phyloP scores from a whole-genome alignment of 768 basidiomycete species.

The Lactifluus subvellereus region DNA sequence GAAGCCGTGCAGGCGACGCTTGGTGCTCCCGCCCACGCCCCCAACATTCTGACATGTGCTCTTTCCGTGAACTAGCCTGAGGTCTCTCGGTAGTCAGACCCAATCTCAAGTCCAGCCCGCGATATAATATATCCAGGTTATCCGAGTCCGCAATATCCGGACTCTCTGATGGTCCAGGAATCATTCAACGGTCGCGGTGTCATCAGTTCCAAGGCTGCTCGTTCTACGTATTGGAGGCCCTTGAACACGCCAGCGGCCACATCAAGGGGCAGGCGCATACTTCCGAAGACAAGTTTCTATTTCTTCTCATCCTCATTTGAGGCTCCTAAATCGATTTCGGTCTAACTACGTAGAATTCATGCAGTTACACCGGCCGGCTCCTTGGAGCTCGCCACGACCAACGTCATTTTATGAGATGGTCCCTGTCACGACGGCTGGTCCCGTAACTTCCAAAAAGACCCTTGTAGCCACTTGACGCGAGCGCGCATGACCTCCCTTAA shows the following conservation, averaged over 20 bases:
- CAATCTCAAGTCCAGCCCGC: too few relatives aligned
- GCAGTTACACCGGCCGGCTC: not conserved
- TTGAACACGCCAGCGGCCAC: not conserved
- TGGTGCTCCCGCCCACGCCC: too few relatives aligned
- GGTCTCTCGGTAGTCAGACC: too few relatives aligned
- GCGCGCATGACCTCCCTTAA: not conserved
- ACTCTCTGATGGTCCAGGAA: too few relatives aligned
- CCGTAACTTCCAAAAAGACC: not conserved
- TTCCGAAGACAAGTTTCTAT: not conserved
- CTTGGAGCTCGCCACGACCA: not conserved
- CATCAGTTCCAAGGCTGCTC: too few relatives aligned
- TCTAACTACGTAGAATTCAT: not conserved
- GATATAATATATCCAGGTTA: too few relatives aligned
- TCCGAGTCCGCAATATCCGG: too few relatives aligned
- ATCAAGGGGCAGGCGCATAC: not conserved
- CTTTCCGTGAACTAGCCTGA: too few relatives aligned
- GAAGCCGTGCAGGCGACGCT: too few relatives aligned
- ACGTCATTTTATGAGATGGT: not conserved
- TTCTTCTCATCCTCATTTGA: not conserved
- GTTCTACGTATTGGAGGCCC: not conserved
- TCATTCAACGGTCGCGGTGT: too few relatives aligned
- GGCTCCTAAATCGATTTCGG: not conserved
- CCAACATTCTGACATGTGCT: too few relatives aligned
- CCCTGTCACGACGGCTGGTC: too few relatives aligned
- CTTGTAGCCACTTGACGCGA: not conserved